Evolutionary conservation across 345 rosid species (phyloP), one percentile per base, ranked within the genome.

Genomic region (Sisymbrium irio): DNA sequence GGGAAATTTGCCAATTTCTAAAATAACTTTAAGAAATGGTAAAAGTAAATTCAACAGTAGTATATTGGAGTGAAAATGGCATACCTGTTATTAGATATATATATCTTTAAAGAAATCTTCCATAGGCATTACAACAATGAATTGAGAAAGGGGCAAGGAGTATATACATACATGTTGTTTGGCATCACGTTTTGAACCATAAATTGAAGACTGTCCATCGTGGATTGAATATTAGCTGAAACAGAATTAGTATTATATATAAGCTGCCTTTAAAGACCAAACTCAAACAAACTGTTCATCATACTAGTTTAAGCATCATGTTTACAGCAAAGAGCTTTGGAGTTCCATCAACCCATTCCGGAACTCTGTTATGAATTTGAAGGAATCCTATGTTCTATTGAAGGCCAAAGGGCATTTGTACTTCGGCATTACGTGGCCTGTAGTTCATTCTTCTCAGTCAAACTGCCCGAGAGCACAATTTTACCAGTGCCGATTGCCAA

Each of bases 211-310:
- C 15, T 10, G 62, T 41, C 17, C 50, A 59, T 46, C 11, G 35
- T 35, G 14, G 37, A 46, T 59, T 59, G n/a, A 45, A 19, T 63
- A 63, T 63, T 33, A 33, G 63, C 39, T 44, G 35, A 65, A 74
- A 50, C 6, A 74, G 50, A 57, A 73, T 27, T 45, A 57, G 65
- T 73, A 15, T 60, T 49, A 58, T 74, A 69, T 33, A 69, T 60
- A 64, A 44, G n/a, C 33, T 12, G 68, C 69, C 63, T 37, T 7
- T 41, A 4, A 62, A 62, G 36, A 67, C 37, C 47, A 65, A 74
- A 59, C 44, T 75, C 68, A 60, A 25, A 58, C 30, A 7, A 59
- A 67, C 32, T 50, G 47, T 50, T 53, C 73, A 40, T 11, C n/a
- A 50, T 6, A 32, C 69, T 60, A 67, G 49, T 19, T 47, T 67